Base-by-base conservation (phyloP, 805 yeast genomes). In the Candida manassasensis region DNA sequence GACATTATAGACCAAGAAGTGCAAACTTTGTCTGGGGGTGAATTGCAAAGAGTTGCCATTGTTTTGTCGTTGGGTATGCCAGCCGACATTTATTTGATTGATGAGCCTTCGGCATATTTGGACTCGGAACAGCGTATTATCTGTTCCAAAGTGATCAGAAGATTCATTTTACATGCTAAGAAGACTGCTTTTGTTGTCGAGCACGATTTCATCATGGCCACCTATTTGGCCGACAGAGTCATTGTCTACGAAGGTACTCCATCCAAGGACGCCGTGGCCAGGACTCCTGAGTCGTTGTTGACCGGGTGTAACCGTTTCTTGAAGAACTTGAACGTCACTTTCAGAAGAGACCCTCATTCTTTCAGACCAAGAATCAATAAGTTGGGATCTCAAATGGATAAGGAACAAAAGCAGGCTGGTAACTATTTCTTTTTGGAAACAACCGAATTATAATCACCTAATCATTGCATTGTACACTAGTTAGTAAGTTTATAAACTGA, bases 161-260 rank as follows among this genome's bases (percentile, higher is more conserved):
- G 96, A 67, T 93, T 88, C 59, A 85, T 93, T 55, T 71, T 93
- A 61, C 98, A 93, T 61, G 79, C 96, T 50, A 89, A 90, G 74
- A 93, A 90, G 76, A 90, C 97, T 30, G 98, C 99, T n/a, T 93
- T 93, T 63, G 74, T 93, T 53, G 99, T 93, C 40, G 99, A 93
- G 81, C 99, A 93, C 80, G 99, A 93, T 77, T 93, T 93, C 77
- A 93, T 93, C 72, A 93, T 93, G 99, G 97, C 98, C 47, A 93
- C 99, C 12, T 93, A 93, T 63, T 77, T 93, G 73, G 98, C 99
- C 45, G 99, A 93, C 68, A 79, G 95, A 58, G 99, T 93, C 53
- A 90, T 93, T 77, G 97, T 93, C 38, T 93, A 90, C 56, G 98
- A 93, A 65, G 99, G 99, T 64, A 55, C 67, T 45, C 97, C 99